Evolutionary conservation across 2,329 filamentous ascomycete genomes (phyloP).

Genomic region (Scedosporium apiospermum): DNA sequence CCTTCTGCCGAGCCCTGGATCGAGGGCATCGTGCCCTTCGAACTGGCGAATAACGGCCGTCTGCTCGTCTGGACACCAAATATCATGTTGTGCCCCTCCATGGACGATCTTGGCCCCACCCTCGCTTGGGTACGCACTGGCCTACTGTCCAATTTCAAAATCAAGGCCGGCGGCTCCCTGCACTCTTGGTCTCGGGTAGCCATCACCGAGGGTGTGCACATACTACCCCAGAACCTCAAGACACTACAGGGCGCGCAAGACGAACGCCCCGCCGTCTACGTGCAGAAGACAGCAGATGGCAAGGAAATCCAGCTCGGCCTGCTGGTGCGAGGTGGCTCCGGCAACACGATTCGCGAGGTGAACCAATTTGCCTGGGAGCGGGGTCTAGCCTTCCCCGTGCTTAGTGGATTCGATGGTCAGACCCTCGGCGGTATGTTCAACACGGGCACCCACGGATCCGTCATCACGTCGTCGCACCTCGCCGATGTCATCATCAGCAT

Average conservation of each 20-base stretch:
- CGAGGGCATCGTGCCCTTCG: neutral
- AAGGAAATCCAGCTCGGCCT: neutral
- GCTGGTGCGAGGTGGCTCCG: slow-evolving; percentile 3
- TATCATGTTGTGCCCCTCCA: slow-evolving; percentile 1
- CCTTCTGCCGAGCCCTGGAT: slow-evolving; percentile 2
- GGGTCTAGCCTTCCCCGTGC: slow-evolving; percentile 4
- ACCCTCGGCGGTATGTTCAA: slow-evolving; percentile 7
- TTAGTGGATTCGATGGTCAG: slow-evolving; percentile 8
- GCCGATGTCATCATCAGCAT: slow-evolving; percentile 5
- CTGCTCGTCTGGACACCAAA: slow-evolving; percentile 4
- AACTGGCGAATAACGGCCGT: slow-evolving; percentile 5
- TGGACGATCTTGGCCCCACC: slow-evolving; percentile 2
- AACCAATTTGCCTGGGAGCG: slow-evolving; percentile 4
- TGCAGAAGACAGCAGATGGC: neutral
- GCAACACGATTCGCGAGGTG: slow-evolving; percentile 3
- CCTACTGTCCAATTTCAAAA: neutral
- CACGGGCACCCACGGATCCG: slow-evolving; percentile 7
- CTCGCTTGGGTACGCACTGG: slow-evolving; percentile 3
- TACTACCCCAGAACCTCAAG: slow-evolving; percentile 3
- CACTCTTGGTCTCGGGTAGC: slow-evolving; percentile 6
- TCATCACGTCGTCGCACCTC: slow-evolving; percentile 3
- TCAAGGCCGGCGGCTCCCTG: slow-evolving; percentile 4
- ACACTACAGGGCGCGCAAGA: neutral
- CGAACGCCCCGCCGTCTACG: slow-evolving; percentile 2
- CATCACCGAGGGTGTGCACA: slow-evolving; percentile 1